Percentiles rank a stretch among this genome's conserved stretches.
Conservation (phyloP, 768 basidiomycete genomes). For the Cyathus striatus region DNA sequence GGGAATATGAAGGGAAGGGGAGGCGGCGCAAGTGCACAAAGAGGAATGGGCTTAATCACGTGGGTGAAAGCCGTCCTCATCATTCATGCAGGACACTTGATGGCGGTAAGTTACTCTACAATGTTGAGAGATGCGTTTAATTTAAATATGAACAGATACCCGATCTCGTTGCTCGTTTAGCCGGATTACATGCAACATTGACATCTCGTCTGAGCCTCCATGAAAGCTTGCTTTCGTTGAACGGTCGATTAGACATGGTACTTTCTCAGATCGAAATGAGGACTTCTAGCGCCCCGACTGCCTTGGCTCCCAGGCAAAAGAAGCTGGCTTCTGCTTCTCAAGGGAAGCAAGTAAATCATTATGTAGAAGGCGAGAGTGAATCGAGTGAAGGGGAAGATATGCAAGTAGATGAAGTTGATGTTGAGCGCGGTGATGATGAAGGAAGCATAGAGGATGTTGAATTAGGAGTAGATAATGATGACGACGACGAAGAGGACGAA, state of each 20-base stretch:
- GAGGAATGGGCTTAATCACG: slow-evolving; percentile 59
- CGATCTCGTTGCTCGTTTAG: slow-evolving; percentile 82
- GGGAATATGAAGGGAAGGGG: slow-evolving; percentile 75
- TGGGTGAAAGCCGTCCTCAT: slow-evolving; percentile 84
- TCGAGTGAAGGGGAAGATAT: slow-evolving; percentile 48
- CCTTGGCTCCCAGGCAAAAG: slow-evolving; percentile 37
- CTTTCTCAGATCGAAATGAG: slow-evolving; percentile 91
- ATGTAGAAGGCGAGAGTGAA: slow-evolving; percentile 80
- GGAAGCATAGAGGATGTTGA: slow-evolving; percentile 80
- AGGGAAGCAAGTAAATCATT: slow-evolving; percentile 39
- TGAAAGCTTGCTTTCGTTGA: slow-evolving; percentile 78
- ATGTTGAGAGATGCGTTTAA: background rate
- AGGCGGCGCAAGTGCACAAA: slow-evolving; percentile 74
- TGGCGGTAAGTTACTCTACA: slow-evolving; percentile 66
- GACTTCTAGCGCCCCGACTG: slow-evolving; percentile 62
- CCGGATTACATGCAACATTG: slow-evolving; percentile 78
- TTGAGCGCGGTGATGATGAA: slow-evolving; percentile 62
- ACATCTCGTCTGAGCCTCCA: slow-evolving; percentile 77
- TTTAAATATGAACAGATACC: slow-evolving; percentile 61
- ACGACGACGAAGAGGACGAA: too few species aligned
- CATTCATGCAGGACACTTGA: slow-evolving; percentile 85
- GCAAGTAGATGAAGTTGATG: slow-evolving; percentile 48
- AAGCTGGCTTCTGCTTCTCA: slow-evolving; percentile 24
- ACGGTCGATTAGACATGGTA: slow-evolving; percentile 89
- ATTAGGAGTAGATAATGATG: slow-evolving; percentile 58